phyloP scores from a whole-genome alignment of 2,329 filamentous ascomycete genomes.

The Venturia aucupariae region DNA sequence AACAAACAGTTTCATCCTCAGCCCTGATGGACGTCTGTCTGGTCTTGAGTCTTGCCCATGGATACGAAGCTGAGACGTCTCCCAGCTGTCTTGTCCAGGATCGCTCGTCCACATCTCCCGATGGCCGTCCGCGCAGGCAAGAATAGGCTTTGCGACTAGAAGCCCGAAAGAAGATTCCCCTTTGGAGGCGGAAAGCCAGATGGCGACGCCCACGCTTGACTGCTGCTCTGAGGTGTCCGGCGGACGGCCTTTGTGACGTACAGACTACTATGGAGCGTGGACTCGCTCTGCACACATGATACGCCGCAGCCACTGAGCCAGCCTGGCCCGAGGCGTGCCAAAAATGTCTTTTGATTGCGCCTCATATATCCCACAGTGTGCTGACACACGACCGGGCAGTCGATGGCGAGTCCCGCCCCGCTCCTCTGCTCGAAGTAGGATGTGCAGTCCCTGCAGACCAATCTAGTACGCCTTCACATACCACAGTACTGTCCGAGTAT shows the following conservation, averaged over 20 bases:
- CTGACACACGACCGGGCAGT: constrained; percentile 2
- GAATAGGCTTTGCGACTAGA: not conserved
- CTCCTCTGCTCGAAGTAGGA: not conserved
- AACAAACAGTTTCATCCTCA: constrained; percentile 3
- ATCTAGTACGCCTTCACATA: not conserved
- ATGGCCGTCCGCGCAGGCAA: not conserved
- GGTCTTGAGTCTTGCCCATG: not conserved
- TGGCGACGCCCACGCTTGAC: not conserved
- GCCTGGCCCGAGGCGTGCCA: not conserved
- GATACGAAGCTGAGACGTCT: not conserved
- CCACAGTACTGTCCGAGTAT: too few species aligned
- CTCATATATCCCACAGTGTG: constrained; percentile 1
- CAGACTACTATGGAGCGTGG: not conserved
- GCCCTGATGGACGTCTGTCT: too few species aligned
- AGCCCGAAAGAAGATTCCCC: not conserved
- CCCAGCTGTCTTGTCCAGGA: too few species aligned
- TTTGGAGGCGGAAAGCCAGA: not conserved
- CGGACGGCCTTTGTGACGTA: not conserved
- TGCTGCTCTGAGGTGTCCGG: not conserved
- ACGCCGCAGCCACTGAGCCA: not conserved
- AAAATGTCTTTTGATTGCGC: constrained; percentile 2
- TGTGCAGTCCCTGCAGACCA: not conserved
- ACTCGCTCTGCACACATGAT: not conserved
- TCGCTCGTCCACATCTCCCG: too few species aligned
- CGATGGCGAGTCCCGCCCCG: not conserved